Evolutionary conservation across 371 early-diverging fungal species (phyloP).

Genomic region (Apophysomyces variabilis): DNA sequence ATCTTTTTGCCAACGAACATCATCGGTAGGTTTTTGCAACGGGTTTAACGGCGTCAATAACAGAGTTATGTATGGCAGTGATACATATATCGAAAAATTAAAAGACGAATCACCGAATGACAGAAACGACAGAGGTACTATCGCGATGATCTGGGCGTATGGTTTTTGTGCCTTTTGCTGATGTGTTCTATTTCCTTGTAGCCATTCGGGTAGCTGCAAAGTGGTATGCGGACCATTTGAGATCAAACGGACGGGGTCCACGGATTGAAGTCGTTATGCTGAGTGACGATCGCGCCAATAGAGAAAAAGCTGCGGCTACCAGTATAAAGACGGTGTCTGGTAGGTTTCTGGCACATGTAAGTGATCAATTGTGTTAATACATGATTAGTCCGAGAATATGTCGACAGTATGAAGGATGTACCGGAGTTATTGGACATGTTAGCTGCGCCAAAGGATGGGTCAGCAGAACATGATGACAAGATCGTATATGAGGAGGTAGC

Average conservation of each 20-base stretch:
- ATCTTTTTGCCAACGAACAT: constrained; percentile 94
- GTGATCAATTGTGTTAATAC: not conserved
- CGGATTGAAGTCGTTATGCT: constrained; percentile 71
- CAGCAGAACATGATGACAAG: constrained; percentile 43
- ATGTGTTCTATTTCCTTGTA: constrained; percentile 17
- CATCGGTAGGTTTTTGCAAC: constrained; percentile 56
- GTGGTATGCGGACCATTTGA: constrained; percentile 86
- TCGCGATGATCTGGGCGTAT: not conserved
- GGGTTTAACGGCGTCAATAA: not conserved
- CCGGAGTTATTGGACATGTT: constrained; percentile 93
- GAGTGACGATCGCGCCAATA: constrained; percentile 88
- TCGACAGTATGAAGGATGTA: constrained; percentile 51
- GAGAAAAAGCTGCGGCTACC: constrained; percentile 69
- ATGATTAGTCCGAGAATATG: constrained; percentile 55
- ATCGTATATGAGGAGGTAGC: constrained; percentile 61
- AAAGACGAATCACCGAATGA: constrained; percentile 91
- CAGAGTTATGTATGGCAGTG: constrained; percentile 44
- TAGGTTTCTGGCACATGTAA: constrained; percentile 24
- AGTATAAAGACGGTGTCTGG: constrained; percentile 68
- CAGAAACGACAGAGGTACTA: constrained; percentile 87
- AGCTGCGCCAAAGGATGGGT: constrained; percentile 58
- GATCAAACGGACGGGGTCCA: constrained; percentile 23
- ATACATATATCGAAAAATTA: constrained; percentile 82
- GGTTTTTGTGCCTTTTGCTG: not conserved
- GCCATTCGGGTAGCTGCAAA: constrained; percentile 85